A percentile compares a stretch with the other conserved stretches of the same genome.
These are phyloP conservation scores for Teratosphaeria pseudoeucalypti DNA, from an alignment of 2,329 filamentous ascomycete genomes.

Conservation along the genomic window DNA sequence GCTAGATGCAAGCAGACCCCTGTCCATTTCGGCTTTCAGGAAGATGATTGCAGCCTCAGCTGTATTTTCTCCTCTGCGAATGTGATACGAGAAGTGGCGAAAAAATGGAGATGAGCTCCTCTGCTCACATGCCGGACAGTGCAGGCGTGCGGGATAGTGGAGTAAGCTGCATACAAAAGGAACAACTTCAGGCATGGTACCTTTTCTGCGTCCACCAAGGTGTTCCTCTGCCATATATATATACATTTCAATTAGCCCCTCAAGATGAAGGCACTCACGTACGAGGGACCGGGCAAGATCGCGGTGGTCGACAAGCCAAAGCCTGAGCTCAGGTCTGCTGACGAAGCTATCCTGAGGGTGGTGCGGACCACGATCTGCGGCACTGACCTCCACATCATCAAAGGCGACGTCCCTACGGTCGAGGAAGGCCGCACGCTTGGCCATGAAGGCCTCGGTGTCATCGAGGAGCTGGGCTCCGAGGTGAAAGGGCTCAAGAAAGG, in stretches of 20 bases:
- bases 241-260: not conserved
- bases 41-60: not conserved
- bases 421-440: slow-evolving; percentile 39
- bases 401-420: slow-evolving; percentile 43
- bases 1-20: not conserved
- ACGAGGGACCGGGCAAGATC: slow-evolving; percentile 15
- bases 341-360: slow-evolving; percentile 30
- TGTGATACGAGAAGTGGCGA: not conserved
- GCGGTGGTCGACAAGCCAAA: slow-evolving; percentile 17
- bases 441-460: slow-evolving; percentile 44
- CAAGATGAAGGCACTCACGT: slow-evolving; percentile 17
- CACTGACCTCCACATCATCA: slow-evolving; percentile 45
- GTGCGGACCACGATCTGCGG: slow-evolving; percentile 21
- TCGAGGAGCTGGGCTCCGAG: slow-evolving; percentile 36
- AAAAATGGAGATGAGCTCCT: not conserved
- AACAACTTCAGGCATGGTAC: not conserved
- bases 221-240: not conserved
- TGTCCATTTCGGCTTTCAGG: not conserved
- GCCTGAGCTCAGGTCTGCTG: slow-evolving; percentile 12
- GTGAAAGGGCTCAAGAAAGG: slow-evolving; percentile 40
- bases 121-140: not conserved
- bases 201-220: not conserved
- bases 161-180: not conserved
- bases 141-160: not conserved
- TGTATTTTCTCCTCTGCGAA: not conserved